phyloP scores from a whole-genome alignment of 495 filamentous ascomycete genomes.

The Pseudotulostoma volvatum region DNA sequence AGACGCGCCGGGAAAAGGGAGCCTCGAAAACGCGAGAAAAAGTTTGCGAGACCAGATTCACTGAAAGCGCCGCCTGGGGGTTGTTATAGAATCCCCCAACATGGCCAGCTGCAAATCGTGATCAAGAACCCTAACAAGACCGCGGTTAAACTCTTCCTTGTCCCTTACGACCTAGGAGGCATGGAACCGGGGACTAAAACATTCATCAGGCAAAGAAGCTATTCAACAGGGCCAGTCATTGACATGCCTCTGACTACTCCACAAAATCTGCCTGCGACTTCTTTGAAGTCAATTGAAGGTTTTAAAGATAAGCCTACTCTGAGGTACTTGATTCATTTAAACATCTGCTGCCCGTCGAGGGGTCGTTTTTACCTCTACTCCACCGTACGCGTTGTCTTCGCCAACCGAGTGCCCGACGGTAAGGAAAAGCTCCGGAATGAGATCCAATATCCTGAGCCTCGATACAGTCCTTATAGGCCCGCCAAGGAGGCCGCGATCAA shows the following conservation, averaged over 20 bases:
- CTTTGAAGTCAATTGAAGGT: conserved; percentile 24
- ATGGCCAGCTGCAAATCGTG: conserved; percentile 90
- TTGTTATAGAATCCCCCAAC: conserved; percentile 86
- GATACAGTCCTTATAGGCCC: conserved; percentile 73
- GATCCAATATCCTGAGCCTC: conserved; percentile 73
- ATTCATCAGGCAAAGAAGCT: conserved; percentile 88
- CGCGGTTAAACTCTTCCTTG: conserved; percentile 83
- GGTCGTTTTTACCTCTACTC: conserved; percentile 86
- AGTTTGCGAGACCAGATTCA: conserved; percentile 46
- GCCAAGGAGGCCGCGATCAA: conserved; percentile 24
- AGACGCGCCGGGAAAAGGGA: conserved; percentile 2
- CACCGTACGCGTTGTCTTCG: conserved; percentile 86
- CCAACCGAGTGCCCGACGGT: conserved; percentile 91
- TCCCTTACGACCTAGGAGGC: conserved; percentile 88
- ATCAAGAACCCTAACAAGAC: conserved; percentile 96
- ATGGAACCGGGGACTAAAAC: conserved; percentile 95
- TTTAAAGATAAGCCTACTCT: conserved; percentile 59
- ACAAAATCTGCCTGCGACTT: conserved; percentile 29
- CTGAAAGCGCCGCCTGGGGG: conserved; percentile 64
- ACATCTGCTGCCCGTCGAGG: conserved; percentile 75
- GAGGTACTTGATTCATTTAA: conserved; percentile 83
- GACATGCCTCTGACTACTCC: conserved; percentile 43
- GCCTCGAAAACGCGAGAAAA: conserved; percentile 29
- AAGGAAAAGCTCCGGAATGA: conserved; percentile 90
- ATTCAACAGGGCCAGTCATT: conserved; percentile 75